Conservation (phyloP, 192 early-diverging fungal species). For the Entomortierella lignicola region DNA sequence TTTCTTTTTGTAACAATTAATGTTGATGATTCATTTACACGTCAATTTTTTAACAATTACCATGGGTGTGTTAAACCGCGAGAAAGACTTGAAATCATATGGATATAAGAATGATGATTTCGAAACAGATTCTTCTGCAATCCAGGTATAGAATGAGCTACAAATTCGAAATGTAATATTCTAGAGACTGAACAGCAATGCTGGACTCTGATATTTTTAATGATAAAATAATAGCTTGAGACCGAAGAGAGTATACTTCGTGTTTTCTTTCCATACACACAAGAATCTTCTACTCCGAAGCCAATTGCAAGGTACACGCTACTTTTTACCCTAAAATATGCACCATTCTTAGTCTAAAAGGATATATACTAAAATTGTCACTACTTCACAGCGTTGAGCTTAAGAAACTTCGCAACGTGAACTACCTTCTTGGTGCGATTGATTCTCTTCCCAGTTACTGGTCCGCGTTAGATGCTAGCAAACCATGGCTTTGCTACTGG, state of each 20-base stretch:
- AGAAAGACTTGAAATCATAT: slow-evolving; percentile 17
- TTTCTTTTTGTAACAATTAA: neutral
- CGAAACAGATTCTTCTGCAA: slow-evolving; percentile 68
- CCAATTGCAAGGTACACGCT: slow-evolving; percentile 24
- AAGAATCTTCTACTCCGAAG: slow-evolving; percentile 28
- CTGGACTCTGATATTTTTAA: neutral
- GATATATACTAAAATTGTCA: neutral
- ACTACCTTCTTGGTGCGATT: slow-evolving; percentile 30
- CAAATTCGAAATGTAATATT: neutral
- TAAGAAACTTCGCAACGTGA: slow-evolving; percentile 29
- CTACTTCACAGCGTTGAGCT: slow-evolving; percentile 18
- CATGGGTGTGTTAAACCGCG: slow-evolving; percentile 42
- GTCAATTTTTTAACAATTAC: neutral
- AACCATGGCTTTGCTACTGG: slow-evolving; percentile 96
- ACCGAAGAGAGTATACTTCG: slow-evolving; percentile 34
- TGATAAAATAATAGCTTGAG: slow-evolving; percentile 15
- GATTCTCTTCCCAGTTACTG: slow-evolving; percentile 25
- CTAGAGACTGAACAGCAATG: too few relatives aligned
- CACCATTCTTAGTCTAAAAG: too few relatives aligned
- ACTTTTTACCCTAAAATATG: too few relatives aligned
- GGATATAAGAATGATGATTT: slow-evolving; percentile 64
- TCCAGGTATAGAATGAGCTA: slow-evolving; percentile 55
- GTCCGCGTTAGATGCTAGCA: slow-evolving; percentile 75
- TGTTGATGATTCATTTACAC: neutral
- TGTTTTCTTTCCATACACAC: slow-evolving; percentile 25